Evolutionary conservation across 78 protist species (phyloP).

Genomic region (Dictyostelium intermedium): DNA sequence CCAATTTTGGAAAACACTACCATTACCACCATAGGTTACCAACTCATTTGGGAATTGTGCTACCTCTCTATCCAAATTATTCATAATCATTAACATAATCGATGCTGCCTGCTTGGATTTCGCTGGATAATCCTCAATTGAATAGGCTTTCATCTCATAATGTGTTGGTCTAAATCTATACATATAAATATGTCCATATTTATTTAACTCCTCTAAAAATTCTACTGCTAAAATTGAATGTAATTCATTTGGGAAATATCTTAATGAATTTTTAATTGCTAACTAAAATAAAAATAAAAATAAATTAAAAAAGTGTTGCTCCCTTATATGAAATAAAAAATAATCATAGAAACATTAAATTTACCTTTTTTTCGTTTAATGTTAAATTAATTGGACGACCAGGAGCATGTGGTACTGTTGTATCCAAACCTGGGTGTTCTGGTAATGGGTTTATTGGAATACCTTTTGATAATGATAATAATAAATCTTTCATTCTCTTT

Average conservation of each 20-base stretch:
- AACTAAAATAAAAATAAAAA: conserved; percentile 20
- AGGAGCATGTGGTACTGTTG: conserved; percentile 80
- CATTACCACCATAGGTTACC: conserved; percentile 97
- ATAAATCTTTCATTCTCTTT: neutral
- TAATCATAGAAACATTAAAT: neutral
- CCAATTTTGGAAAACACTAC: conserved; percentile 92
- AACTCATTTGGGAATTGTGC: conserved; percentile 97
- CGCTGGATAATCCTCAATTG: conserved; percentile 85
- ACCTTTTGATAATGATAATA: conserved; percentile 25
- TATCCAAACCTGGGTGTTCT: conserved; percentile 49
- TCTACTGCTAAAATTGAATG: conserved; percentile 75
- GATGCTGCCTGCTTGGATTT: conserved; percentile 86
- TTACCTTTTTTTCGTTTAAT: conserved; percentile 30
- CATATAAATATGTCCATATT: conserved; percentile 95
- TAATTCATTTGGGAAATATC: conserved; percentile 76
- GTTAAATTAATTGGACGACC: conserved; percentile 58
- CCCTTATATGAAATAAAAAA: too few species aligned
- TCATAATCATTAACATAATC: conserved; percentile 94
- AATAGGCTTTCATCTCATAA: conserved; percentile 87
- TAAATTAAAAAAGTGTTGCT: neutral
- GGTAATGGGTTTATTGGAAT: conserved; percentile 59
- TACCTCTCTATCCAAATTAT: conserved; percentile 91
- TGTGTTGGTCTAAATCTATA: conserved; percentile 92
- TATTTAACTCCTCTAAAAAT: conserved; percentile 80
- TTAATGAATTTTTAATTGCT: conserved; percentile 81